Conservation (phyloP, 2,329 filamentous ascomycete species). For the Tolypocladium tropicale region DNA sequence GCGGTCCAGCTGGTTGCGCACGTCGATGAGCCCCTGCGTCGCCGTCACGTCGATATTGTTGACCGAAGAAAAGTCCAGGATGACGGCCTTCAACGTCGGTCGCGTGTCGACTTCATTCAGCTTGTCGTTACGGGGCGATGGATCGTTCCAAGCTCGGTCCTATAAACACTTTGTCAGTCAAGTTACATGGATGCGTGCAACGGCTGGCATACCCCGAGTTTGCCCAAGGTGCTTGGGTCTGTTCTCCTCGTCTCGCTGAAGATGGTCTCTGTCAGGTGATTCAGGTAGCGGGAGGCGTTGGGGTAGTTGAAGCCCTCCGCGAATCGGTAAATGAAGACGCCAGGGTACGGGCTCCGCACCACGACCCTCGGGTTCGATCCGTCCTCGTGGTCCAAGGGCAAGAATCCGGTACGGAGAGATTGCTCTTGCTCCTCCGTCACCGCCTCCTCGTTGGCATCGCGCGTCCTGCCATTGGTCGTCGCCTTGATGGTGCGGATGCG, state of each 20-base stretch:
- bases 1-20: constrained; percentile 41
- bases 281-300: constrained; percentile 40
- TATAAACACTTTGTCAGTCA: constrained; percentile 7
- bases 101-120: constrained; percentile 21
- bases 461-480: constrained; percentile 45
- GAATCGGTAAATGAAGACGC: constrained; percentile 46
- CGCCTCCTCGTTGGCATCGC: constrained; percentile 11
- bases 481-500: constrained; percentile 76
- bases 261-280: constrained; percentile 35
- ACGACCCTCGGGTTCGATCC: constrained; percentile 37
- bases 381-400: constrained; percentile 39
- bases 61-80: constrained; percentile 45
- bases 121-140: constrained; percentile 25
- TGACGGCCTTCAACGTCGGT: constrained; percentile 43
- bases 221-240: constrained; percentile 30
- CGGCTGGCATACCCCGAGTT: constrained; percentile 30
- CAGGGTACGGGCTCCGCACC: constrained; percentile 37
- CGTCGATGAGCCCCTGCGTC: constrained; percentile 42
- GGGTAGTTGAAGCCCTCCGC: constrained; percentile 46
- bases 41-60: constrained; percentile 47
- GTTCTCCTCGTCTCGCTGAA: constrained; percentile 35
- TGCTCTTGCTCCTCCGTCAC: constrained; percentile 36
- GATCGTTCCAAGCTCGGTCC: constrained; percentile 50
- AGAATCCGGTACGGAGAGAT: constrained; percentile 28
- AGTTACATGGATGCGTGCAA: background rate